Evolutionary conservation across 345 rosid genomes (phyloP).

Genomic region (Trapa incisa): DNA sequence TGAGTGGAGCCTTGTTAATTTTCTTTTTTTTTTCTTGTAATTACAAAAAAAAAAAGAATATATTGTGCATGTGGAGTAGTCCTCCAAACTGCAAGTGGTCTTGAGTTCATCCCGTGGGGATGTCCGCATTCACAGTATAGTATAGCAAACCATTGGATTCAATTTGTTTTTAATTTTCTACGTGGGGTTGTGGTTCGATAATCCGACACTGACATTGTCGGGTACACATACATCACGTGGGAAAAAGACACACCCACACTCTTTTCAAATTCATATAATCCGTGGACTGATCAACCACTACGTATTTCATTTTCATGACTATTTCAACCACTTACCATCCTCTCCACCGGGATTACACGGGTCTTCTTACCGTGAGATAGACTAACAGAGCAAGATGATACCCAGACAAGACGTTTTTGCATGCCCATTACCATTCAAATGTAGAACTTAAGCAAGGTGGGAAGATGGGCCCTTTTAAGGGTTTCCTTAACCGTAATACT

Average conservation of each 20-base stretch:
- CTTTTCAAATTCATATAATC: background rate
- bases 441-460: too few species aligned
- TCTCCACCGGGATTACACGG: too few species aligned
- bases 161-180: too few species aligned
- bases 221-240: slow-evolving; percentile 4
- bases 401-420: background rate
- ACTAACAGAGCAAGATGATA: background rate
- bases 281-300: background rate
- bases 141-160: background rate
- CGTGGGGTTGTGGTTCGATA: background rate
- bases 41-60: too few species aligned
- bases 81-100: background rate
- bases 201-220: slow-evolving; percentile 2
- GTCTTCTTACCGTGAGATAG: too few species aligned
- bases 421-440: too few species aligned
- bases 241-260: background rate
- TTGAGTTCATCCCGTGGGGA: background rate
- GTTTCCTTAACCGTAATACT: too few species aligned
- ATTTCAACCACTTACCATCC: background rate
- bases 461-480: too few species aligned
- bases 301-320: background rate
- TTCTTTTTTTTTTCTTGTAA: too few species aligned
- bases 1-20: too few species aligned
- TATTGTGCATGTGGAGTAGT: background rate
- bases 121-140: slow-evolving; percentile 2